These are phyloP conservation scores for Kwoniella newhampshirensis DNA, from an alignment of 768 basidiomycete genomes.

Conservation along the genomic window DNA sequence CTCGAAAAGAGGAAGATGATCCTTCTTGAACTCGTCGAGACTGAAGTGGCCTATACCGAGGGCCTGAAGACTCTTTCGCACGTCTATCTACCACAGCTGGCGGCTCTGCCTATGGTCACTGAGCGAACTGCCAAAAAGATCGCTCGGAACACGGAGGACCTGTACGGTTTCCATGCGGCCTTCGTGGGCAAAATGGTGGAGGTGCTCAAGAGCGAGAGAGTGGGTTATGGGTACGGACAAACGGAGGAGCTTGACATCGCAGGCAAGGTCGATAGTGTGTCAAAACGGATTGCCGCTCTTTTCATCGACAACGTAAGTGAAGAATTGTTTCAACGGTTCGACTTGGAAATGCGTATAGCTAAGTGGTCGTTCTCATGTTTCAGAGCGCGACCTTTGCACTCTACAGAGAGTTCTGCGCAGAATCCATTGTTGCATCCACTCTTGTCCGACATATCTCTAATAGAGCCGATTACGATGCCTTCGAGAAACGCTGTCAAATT, in stretches of 20 bases:
- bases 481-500: slow-evolving; percentile 72
- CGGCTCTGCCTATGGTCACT: slow-evolving; percentile 42
- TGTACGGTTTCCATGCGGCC: slow-evolving; percentile 42
- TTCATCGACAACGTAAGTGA: slow-evolving; percentile 51
- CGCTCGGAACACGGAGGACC: slow-evolving; percentile 41
- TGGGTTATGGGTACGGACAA: slow-evolving; percentile 26
- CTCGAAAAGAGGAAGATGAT: slow-evolving; percentile 63
- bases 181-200: slow-evolving; percentile 48
- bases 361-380: background rate
- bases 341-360: background rate
- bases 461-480: slow-evolving; percentile 78
- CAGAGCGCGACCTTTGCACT: slow-evolving; percentile 72
- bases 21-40: slow-evolving; percentile 77
- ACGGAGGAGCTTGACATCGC: slow-evolving; percentile 13
- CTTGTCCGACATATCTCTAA: slow-evolving; percentile 67
- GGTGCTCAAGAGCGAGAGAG: slow-evolving; percentile 46
- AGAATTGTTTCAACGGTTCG: background rate
- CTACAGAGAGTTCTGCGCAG: slow-evolving; percentile 84
- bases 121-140: slow-evolving; percentile 33
- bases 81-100: slow-evolving; percentile 50
- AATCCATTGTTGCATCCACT: slow-evolving; percentile 77
- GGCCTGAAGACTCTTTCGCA: slow-evolving; percentile 73
- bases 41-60: slow-evolving; percentile 76
- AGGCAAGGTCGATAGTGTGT: slow-evolving; percentile 38
- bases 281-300: slow-evolving; percentile 40